These are phyloP conservation scores for Cucumis hystrix DNA, from an alignment of 306 rosid species.

Conservation along the genomic window DNA sequence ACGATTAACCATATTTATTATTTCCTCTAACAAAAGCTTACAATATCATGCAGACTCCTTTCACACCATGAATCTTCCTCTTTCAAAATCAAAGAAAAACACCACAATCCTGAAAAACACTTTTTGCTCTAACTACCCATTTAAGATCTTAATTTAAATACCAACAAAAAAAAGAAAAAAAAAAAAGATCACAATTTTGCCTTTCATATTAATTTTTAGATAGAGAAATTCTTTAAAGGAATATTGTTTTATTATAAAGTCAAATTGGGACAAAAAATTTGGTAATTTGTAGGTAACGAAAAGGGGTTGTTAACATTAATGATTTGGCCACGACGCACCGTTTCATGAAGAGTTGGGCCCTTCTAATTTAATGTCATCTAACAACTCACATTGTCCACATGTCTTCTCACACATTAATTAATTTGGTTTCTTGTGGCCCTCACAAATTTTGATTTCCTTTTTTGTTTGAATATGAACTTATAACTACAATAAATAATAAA, in stretches of 20 bases:
- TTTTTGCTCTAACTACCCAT: not conserved
- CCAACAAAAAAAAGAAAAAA: not conserved
- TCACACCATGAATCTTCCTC: no score
- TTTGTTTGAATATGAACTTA: no score
- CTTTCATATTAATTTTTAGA: not conserved
- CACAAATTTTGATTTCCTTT: not conserved
- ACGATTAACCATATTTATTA: no score
- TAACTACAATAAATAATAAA: not conserved
- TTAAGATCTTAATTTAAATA: not conserved
- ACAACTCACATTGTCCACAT: not conserved
- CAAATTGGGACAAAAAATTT: not conserved
- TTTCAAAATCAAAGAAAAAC: no score
- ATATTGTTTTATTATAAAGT: not conserved
- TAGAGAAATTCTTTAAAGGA: not conserved
- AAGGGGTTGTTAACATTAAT: not conserved
- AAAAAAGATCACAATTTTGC: not conserved
- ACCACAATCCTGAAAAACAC: not conserved
- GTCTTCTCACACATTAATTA: not conserved
- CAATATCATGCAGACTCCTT: no score
- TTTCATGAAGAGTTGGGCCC: not conserved
- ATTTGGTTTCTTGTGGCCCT: not conserved
- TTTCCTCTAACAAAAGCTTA: no score
- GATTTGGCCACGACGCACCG: not conserved
- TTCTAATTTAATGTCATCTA: not conserved
- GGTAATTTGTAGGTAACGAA: not conserved